A percentile compares a stretch with the other conserved stretches of the same genome.
These are phyloP conservation scores for Xylariaceae sp. DNA, from an alignment of 2,329 filamentous ascomycete genomes.

Conservation along the genomic window DNA sequence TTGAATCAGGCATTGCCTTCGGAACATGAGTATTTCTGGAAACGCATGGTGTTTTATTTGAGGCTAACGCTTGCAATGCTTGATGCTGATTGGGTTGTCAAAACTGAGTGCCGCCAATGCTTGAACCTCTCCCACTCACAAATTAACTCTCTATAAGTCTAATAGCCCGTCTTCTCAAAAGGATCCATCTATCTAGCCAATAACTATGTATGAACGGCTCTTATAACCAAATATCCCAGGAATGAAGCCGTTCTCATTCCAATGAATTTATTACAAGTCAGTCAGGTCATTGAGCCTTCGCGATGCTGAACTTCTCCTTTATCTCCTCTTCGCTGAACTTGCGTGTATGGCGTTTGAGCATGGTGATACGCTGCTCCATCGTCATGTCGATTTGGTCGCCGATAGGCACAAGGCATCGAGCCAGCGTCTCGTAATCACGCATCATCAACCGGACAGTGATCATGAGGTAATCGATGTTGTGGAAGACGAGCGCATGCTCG, in stretches of 20 bases:
- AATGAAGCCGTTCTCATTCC: too few relatives aligned
- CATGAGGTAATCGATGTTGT: constrained; percentile 82
- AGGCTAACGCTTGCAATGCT: too few relatives aligned
- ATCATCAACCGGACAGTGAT: constrained; percentile 71
- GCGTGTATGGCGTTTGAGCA: constrained; percentile 70
- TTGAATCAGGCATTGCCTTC: too few relatives aligned
- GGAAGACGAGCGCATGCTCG: constrained; percentile 76
- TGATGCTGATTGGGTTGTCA: too few relatives aligned
- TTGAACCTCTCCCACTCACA: too few relatives aligned
- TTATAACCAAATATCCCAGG: too few relatives aligned
- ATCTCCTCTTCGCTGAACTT: constrained; percentile 72
- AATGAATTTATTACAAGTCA: too few relatives aligned
- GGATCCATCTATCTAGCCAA: too few relatives aligned
- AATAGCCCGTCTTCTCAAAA: background rate
- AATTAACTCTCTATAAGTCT: background rate
- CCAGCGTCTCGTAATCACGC: constrained; percentile 75
- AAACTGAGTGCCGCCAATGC: background rate
- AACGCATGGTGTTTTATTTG: too few relatives aligned
- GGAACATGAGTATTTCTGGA: too few relatives aligned
- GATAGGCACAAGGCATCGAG: constrained; percentile 75
- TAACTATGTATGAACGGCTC: too few relatives aligned
- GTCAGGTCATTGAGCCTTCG: constrained; percentile 15
- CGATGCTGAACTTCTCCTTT: constrained; percentile 56
- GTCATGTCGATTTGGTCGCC: constrained; percentile 73
- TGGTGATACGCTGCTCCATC: constrained; percentile 65